Percentiles rank a stretch among this genome's conserved stretches.
phyloP scores from a whole-genome alignment of 2,329 filamentous ascomycete genomes.

The Plectosphaerella cucumerina region DNA sequence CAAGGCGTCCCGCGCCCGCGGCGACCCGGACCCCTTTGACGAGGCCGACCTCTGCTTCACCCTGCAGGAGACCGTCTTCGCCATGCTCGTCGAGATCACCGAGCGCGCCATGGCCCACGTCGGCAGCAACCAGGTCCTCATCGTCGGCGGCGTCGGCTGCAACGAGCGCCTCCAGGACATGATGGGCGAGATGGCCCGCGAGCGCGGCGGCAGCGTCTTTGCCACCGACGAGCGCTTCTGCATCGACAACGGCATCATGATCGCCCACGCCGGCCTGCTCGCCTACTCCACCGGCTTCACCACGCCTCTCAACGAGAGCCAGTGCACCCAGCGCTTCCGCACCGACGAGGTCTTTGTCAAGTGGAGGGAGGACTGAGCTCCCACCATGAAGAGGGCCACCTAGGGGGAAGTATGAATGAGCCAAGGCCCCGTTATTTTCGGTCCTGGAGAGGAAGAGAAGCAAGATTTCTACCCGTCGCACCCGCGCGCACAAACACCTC shows the following conservation, averaged over 20 bases:
- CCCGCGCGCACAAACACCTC: no score
- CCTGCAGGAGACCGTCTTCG: conserved; percentile 90
- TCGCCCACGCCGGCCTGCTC: conserved; percentile 88
- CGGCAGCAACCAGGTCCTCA: conserved; percentile 81
- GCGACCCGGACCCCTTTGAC: conserved; percentile 56
- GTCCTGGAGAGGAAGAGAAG: no score
- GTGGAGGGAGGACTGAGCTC: conserved; percentile 57
- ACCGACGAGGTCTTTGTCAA: conserved; percentile 78
- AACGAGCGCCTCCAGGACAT: conserved; percentile 94
- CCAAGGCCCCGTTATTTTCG: no score
- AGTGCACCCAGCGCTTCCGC: conserved; percentile 78
- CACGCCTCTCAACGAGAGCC: conserved; percentile 74
- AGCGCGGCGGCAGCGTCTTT: conserved; percentile 84
- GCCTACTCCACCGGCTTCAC: conserved; percentile 78
- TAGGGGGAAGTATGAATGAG: no score
- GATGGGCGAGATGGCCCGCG: conserved; percentile 94
- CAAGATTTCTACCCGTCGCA: no score
- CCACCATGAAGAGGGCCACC: no score
- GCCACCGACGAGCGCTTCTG: conserved; percentile 97
- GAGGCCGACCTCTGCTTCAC: conserved; percentile 88
- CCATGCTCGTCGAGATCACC: conserved; percentile 98
- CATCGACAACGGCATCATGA: conserved; percentile 99
- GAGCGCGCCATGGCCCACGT: conserved; percentile 98
- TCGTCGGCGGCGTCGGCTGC: conserved; percentile 93
- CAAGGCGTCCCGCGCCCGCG: conserved; percentile 40